These are phyloP conservation scores for Pseudocercospora eumusae DNA, from an alignment of 2,329 filamentous ascomycete genomes.

Conservation along the genomic window DNA sequence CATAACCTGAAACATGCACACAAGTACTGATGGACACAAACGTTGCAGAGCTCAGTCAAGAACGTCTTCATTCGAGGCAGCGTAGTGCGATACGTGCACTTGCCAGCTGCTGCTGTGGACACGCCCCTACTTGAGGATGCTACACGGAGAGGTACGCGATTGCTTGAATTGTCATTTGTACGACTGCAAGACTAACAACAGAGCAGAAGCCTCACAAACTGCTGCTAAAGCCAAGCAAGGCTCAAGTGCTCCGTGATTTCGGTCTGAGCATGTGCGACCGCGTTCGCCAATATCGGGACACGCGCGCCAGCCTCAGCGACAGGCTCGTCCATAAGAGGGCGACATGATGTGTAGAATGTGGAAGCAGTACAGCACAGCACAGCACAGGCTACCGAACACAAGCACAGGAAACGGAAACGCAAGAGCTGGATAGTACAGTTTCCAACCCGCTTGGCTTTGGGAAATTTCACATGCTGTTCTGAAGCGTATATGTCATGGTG, in stretches of 20 bases:
- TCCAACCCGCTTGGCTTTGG: constrained; percentile 13
- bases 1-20: neutral
- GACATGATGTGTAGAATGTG: neutral
- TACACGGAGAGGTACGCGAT: constrained; percentile 70
- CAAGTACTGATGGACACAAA: constrained; percentile 7
- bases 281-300: neutral
- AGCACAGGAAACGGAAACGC: neutral
- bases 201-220: constrained; percentile 38
- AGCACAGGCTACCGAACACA: constrained; percentile 8
- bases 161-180: constrained; percentile 5
- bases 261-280: neutral
- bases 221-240: constrained; percentile 40
- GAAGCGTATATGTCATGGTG: neutral
- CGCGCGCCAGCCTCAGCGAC: neutral
- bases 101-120: constrained; percentile 80
- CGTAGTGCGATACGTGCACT: constrained; percentile 88
- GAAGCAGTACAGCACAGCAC: constrained; percentile 2
- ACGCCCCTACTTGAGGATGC: constrained; percentile 87
- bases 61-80: constrained; percentile 95
- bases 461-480: neutral
- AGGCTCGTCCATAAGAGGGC: neutral
- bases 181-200: neutral
- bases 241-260: constrained; percentile 12
- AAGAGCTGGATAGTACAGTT: constrained; percentile 16
- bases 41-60: constrained; percentile 71